These are phyloP conservation scores for Scheffersomyces spartinae DNA, from an alignment of 805 yeast species.

Conservation along the genomic window DNA sequence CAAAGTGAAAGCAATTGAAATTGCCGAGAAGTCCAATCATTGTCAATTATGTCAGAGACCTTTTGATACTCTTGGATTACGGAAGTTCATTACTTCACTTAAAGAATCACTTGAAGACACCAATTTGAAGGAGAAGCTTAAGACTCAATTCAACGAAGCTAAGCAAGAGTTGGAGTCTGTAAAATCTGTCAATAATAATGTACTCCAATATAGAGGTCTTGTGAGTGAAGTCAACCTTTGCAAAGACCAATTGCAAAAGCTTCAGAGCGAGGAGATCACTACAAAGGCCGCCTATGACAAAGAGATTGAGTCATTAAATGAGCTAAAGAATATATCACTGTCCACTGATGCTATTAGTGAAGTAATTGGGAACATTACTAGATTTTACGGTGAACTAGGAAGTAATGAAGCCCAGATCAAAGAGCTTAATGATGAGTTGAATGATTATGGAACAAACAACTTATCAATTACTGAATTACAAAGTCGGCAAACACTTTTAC, in stretches of 20 bases:
- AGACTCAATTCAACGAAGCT: too few relatives aligned
- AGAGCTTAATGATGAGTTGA: slow-evolving; percentile 20
- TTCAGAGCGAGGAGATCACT: too few relatives aligned
- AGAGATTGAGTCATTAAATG: slow-evolving; percentile 3
- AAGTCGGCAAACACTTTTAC: slow-evolving; percentile 24
- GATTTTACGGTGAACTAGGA: slow-evolving; percentile 20
- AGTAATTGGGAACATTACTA: slow-evolving; percentile 20
- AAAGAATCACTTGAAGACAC: slow-evolving; percentile 16
- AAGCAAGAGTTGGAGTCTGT: slow-evolving; percentile 19
- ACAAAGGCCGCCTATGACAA: slow-evolving; percentile 2
- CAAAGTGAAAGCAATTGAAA: slow-evolving; percentile 55
- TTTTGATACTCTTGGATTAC: slow-evolving; percentile 34
- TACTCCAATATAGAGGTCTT: slow-evolving; percentile 15
- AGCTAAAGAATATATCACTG: slow-evolving; percentile 4
- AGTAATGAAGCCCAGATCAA: slow-evolving; percentile 14
- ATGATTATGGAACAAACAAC: slow-evolving; percentile 22
- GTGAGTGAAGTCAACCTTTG: too few relatives aligned
- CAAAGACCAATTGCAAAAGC: too few relatives aligned
- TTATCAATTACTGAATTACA: slow-evolving; percentile 37
- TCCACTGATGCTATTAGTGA: slow-evolving; percentile 10
- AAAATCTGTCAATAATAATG: slow-evolving; percentile 17
- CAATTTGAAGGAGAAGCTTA: slow-evolving; percentile 17
- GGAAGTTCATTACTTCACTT: slow-evolving; percentile 16
- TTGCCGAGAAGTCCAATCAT: slow-evolving; percentile 43
- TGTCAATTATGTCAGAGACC: slow-evolving; percentile 68